These are phyloP conservation scores for Sanghuangporus weigelae DNA, from an alignment of 1,284 basidiomycete genomes.

Conservation along the genomic window DNA sequence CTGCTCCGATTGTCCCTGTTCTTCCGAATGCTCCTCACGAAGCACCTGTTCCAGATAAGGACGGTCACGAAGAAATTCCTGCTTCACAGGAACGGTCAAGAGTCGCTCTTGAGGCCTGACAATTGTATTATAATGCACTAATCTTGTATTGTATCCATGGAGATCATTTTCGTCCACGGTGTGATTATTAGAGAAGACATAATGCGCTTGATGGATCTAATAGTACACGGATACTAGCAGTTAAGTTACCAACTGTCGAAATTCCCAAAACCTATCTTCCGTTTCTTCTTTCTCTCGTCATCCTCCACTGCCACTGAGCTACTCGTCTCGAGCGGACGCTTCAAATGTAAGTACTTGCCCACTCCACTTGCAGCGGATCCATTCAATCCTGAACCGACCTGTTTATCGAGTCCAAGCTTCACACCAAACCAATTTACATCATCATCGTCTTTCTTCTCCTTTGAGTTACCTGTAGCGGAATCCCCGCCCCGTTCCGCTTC, in stretches of 20 bases:
- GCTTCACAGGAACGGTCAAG: slow-evolving; percentile 28
- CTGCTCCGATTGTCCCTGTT: slow-evolving; percentile 23
- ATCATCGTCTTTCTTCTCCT: slow-evolving; percentile 49
- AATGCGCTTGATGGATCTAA: not conserved
- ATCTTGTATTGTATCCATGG: slow-evolving; percentile 1
- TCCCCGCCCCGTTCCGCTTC: slow-evolving; percentile 41
- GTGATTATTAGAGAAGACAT: not conserved
- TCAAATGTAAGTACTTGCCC: slow-evolving; percentile 64
- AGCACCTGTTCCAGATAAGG: slow-evolving; percentile 29
- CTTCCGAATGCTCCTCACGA: slow-evolving; percentile 47
- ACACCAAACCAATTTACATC: slow-evolving; percentile 82
- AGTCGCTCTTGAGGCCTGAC: slow-evolving; percentile 41
- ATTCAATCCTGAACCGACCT: slow-evolving; percentile 23
- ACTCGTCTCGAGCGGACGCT: slow-evolving; percentile 38
- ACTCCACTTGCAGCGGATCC: slow-evolving; percentile 31
- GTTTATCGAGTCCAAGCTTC: slow-evolving; percentile 51
- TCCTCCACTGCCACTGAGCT: slow-evolving; percentile 25
- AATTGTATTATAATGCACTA: not conserved
- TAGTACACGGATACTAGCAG: not conserved
- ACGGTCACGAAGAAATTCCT: slow-evolving; percentile 25
- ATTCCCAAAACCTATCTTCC: slow-evolving; percentile 74
- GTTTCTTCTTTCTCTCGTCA: slow-evolving; percentile 58
- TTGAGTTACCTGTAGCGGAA: slow-evolving; percentile 14
- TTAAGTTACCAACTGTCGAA: slow-evolving; percentile 62
- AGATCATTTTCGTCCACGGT: not conserved